Base-by-base conservation (phyloP, 1,139 yeast genomes). In the Candida pseudoviswanathii region DNA sequence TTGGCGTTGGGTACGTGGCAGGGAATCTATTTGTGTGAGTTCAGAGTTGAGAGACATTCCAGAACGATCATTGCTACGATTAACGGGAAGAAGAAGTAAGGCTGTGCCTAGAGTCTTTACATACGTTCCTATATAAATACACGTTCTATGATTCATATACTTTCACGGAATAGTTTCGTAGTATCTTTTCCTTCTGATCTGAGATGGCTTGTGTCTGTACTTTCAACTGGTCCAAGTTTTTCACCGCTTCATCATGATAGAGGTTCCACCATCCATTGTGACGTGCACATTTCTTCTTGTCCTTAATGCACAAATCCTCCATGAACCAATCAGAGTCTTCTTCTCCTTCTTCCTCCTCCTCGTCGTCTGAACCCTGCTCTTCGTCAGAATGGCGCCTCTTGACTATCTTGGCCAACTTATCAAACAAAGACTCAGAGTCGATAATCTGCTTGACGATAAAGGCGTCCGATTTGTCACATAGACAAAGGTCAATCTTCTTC, bases 241-340 rank as follows among this genome's bases (percentile, higher is more conserved):
- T 73, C 21, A 67, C 61, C 10, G 77, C 58, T 48, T 75, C 75
- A 52, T 84, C 89, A 26, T 68, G 63, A 11, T 76, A 60, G 47
- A 88, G 76, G 43, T 70, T 70, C 63, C 74, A 76, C 96, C 96
- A 89, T 0, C 86, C 85, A 44, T 74, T 73, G 59, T 89, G 96
- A 45, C 82, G 77, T 4, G 65, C 64, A 62, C 96, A 89, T 58
- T 85, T 85, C 46, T 84, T 75, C 54, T 80, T 81, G 47, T 87
- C 94, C n/a, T 70, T 66, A 11, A 82, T 60, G 61, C 96, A 89
- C 2, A 82, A 55, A 46, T 51, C 58, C 49, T 55, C 63, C 16
- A 56, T 39, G 30, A 59, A 65, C 58, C 59, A 58, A 8, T 55
- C 60, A n/a, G 51, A 52, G 2, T 55, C 54, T 60, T 59, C 21